Base-by-base conservation (phyloP, 768 basidiomycete species). In the Udeniomyces megalosporus region DNA sequence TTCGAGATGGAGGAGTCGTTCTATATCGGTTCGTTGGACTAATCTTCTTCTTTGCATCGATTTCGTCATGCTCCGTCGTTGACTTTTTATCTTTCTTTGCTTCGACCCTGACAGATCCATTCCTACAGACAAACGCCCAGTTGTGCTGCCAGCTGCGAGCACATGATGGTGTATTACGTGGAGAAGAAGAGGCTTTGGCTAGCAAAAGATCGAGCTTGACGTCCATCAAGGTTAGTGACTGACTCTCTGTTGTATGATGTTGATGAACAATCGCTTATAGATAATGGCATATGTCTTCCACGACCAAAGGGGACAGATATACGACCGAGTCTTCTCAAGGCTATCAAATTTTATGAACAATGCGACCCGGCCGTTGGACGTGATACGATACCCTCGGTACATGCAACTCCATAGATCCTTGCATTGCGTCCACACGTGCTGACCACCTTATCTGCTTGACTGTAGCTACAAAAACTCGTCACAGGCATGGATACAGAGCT, bases 1-100 rank as follows among this genome's bases (percentile, higher is more conserved):
- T 61, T 54, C 22, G 44, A 61, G 31, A 52, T 61, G 20, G 52
- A 54, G 42, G 60, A 61, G 52, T 29, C 29, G 31, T 38, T 61
- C 45, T 61, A 47, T 50, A 34, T 55, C 32, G 60, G 60, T 55
- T 22, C 38, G 60, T 53, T 20, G n/a, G n/a, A n/a, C 45, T 45
- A 28, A 5, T 2, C 20, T 22, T 17, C 5, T 22, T 29, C 49
- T 7, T 42, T 31, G 32, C 47, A 32, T 35, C 31, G 47, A 14
- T 6, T 1, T n/a, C n/a, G n/a, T n/a, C n/a, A n/a, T n/a, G n/a
- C 14, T 10, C 57, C 22, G 22, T 15, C 45, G 2, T 22, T n/a
- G 26, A 22, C 28, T 17, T n/a, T 10, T 3, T 1, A 20, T 1
- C 35, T 7, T 24, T 47, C 7, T 28, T 14, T 28, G 12, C n/a